These are phyloP conservation scores for Thraustochytrium sp. DNA, from an alignment of 352 stramenopile species.

Conservation along the genomic window DNA sequence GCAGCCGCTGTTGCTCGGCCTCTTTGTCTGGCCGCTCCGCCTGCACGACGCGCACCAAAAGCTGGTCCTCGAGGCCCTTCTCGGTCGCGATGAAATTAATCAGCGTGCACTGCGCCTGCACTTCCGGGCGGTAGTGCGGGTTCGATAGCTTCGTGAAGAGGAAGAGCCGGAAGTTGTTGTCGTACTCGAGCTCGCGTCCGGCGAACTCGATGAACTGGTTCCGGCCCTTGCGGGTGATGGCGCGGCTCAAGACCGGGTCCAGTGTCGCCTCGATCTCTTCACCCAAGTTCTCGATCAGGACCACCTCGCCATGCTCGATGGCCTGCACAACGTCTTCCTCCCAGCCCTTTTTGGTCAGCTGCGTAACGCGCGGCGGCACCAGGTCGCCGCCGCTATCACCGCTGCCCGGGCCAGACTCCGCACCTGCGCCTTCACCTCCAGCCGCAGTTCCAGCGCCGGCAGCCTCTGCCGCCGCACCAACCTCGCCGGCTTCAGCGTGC, in stretches of 20 bases:
- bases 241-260: conserved; percentile 86
- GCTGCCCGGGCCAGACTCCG: neutral
- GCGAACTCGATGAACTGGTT: conserved; percentile 86
- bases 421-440: neutral
- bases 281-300: conserved; percentile 95
- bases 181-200: conserved; percentile 92
- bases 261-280: conserved; percentile 94
- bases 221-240: conserved; percentile 91
- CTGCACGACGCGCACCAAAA: conserved; percentile 90
- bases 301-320: conserved; percentile 75
- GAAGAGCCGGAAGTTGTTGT: conserved; percentile 91
- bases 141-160: conserved; percentile 94
- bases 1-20: conserved; percentile 84
- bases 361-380: conserved; percentile 68
- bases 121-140: conserved; percentile 95
- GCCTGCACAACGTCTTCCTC: conserved; percentile 83
- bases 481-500: no score
- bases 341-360: conserved; percentile 93
- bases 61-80: conserved; percentile 87
- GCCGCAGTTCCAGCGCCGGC: conserved; percentile 51
- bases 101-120: conserved; percentile 86
- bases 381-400: conserved; percentile 60
- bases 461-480: neutral
- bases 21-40: conserved; percentile 89
- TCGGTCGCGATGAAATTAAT: conserved; percentile 98